phyloP scores from a whole-genome alignment of 495 filamentous ascomycete genomes.

The Lasiosphaeria ovina region DNA sequence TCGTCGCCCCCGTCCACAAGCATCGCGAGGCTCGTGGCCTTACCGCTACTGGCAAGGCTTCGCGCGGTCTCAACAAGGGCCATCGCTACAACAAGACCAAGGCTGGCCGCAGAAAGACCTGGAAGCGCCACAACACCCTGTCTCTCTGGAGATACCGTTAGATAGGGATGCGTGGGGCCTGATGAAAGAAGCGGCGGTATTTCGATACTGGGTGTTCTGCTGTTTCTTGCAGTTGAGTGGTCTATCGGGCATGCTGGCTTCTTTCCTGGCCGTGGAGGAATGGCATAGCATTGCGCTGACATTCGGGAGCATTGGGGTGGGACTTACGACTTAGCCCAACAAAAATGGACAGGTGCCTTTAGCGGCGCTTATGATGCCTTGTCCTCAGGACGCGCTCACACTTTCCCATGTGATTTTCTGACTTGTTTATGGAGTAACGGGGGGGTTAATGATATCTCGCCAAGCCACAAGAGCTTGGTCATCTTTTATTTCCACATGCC shows the following conservation, averaged over 20 bases:
- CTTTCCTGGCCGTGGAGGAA: conserved; percentile 13
- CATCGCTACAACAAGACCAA: conserved; percentile 98
- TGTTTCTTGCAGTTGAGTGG: conserved; percentile 19
- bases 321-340: conserved; percentile 19
- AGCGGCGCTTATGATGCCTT: conserved; percentile 16
- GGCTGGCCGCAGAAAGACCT: conserved; percentile 95
- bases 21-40: conserved; percentile 97
- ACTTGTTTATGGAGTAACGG: conserved; percentile 3
- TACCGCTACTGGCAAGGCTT: conserved; percentile 98
- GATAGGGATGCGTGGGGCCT: conserved; percentile 27
- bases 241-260: conserved; percentile 20
- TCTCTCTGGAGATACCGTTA: conserved; percentile 84
- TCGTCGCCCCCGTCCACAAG: conserved; percentile 99
- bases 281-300: conserved; percentile 14
- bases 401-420: conserved; percentile 1
- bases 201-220: conserved; percentile 28
- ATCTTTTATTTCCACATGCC: neutral
- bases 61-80: conserved; percentile 96
- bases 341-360: conserved; percentile 27
- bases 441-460: conserved; percentile 1
- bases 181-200: conserved; percentile 16
- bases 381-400: conserved; percentile 18
- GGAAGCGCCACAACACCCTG: conserved; percentile 98
- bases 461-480: neutral
- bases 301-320: conserved; percentile 23